These are phyloP conservation scores for Alternaria infectoria DNA, from an alignment of 2,329 filamentous ascomycete genomes.

Conservation along the genomic window DNA sequence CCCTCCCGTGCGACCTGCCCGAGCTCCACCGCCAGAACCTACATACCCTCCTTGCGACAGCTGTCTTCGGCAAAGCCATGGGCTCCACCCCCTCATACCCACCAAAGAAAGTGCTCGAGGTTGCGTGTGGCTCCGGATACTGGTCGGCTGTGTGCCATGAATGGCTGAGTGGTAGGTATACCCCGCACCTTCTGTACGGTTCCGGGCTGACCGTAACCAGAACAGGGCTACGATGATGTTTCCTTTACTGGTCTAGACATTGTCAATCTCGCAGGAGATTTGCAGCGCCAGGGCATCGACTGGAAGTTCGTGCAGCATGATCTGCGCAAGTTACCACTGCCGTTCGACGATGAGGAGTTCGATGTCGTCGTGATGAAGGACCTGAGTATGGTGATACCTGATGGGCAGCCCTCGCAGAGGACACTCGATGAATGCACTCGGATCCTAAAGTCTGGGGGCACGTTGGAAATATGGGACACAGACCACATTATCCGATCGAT, in stretches of 20 bases:
- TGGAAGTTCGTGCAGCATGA: slow-evolving; percentile 93
- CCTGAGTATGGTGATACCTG: slow-evolving; percentile 70
- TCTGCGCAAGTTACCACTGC: slow-evolving; percentile 74
- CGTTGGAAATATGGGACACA: slow-evolving; percentile 87
- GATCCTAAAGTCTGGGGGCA: slow-evolving; percentile 77
- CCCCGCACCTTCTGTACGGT: background rate
- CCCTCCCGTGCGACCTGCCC: slow-evolving; percentile 84
- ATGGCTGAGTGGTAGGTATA: slow-evolving; percentile 65
- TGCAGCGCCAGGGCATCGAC: slow-evolving; percentile 75
- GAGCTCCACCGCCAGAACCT: slow-evolving; percentile 89
- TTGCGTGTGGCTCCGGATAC: slow-evolving; percentile 86
- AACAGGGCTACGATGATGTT: slow-evolving; percentile 69
- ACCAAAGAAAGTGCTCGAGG: slow-evolving; percentile 76
- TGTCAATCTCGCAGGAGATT: slow-evolving; percentile 70
- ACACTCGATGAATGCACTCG: slow-evolving; percentile 78
- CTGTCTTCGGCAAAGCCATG: slow-evolving; percentile 80
- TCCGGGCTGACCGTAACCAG: slow-evolving; percentile 4
- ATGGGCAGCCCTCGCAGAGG: slow-evolving; percentile 59
- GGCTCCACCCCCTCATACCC: slow-evolving; percentile 69
- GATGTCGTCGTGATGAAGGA: slow-evolving; percentile 91
- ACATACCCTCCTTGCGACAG: slow-evolving; percentile 79
- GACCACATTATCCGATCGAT: slow-evolving; percentile 85
- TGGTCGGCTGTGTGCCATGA: slow-evolving; percentile 90
- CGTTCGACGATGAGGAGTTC: slow-evolving; percentile 80
- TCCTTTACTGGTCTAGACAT: slow-evolving; percentile 85